phyloP scores from a whole-genome alignment of 78 protist genomes.

The Dictyostelium intermedium region DNA sequence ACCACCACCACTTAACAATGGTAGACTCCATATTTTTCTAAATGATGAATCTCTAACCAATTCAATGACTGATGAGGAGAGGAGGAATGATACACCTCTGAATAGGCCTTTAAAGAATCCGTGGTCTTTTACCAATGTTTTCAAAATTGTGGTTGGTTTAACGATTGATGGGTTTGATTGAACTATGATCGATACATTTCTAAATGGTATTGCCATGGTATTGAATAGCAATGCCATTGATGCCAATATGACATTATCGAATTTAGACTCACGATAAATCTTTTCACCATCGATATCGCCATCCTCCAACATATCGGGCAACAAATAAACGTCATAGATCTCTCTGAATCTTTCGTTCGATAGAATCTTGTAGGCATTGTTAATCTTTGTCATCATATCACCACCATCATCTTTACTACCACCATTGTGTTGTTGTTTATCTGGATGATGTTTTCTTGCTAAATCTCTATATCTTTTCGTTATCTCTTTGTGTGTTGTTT shows the following conservation, averaged over 20 bases:
- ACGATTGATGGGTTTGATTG: background rate
- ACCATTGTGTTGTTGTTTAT: background rate
- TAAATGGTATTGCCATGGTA: background rate
- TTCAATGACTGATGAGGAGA: background rate
- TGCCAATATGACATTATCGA: background rate
- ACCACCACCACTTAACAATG: too few relatives aligned
- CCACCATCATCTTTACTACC: background rate
- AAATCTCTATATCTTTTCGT: background rate
- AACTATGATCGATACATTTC: background rate
- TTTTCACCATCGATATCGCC: background rate
- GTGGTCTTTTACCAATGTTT: background rate
- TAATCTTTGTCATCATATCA: constrained; percentile 17
- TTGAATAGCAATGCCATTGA: background rate
- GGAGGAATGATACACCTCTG: background rate
- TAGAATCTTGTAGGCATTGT: constrained; percentile 2
- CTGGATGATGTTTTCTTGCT: constrained; percentile 47
- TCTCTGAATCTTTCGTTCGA: constrained; percentile 15
- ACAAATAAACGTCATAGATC: background rate
- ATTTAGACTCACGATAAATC: background rate
- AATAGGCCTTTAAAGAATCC: background rate
- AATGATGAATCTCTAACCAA: background rate
- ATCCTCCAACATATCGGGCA: background rate
- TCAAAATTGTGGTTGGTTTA: background rate
- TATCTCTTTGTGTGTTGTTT: background rate
- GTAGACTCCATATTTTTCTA: too few relatives aligned